Conservation (phyloP, 1,284 basidiomycete species). For the Puccinia triticina region DNA sequence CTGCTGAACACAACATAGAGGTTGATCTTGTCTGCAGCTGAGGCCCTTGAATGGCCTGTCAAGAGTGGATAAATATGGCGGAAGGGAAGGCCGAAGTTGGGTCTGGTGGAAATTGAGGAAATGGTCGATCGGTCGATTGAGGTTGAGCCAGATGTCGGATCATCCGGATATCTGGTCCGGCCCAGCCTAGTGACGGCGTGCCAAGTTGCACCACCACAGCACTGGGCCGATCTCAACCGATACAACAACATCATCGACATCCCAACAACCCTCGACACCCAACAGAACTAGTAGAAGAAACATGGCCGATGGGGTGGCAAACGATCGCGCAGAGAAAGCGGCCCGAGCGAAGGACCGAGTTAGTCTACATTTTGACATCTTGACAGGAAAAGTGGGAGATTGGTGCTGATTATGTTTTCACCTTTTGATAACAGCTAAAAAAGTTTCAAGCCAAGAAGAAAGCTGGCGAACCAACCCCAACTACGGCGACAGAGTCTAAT, state of each 20-base stretch:
- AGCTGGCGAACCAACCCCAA: slow-evolving; percentile 5
- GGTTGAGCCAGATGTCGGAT: background rate
- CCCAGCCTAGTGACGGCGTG: background rate
- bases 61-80: too few relatives aligned
- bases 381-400: background rate
- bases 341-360: slow-evolving; percentile 46
- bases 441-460: slow-evolving; percentile 52
- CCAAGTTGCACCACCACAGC: background rate
- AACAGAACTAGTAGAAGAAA: background rate
- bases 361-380: slow-evolving; percentile 24
- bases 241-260: background rate
- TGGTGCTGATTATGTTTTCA: background rate
- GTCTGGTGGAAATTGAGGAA: too few relatives aligned
- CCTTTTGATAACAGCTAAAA: slow-evolving; percentile 28
- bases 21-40: too few relatives aligned
- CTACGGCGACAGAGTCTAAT: background rate
- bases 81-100: too few relatives aligned
- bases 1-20: too few relatives aligned
- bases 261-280: background rate
- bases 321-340: slow-evolving; percentile 47
- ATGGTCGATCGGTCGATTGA: too few relatives aligned
- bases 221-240: background rate
- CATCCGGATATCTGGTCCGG: background rate
- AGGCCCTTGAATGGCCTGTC: too few relatives aligned
- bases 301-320: slow-evolving; percentile 36